Evolutionary conservation across 805 yeast species (phyloP), one percentile per base, ranked within the genome.

Genomic region (Blastobotrys peoriensis): DNA sequence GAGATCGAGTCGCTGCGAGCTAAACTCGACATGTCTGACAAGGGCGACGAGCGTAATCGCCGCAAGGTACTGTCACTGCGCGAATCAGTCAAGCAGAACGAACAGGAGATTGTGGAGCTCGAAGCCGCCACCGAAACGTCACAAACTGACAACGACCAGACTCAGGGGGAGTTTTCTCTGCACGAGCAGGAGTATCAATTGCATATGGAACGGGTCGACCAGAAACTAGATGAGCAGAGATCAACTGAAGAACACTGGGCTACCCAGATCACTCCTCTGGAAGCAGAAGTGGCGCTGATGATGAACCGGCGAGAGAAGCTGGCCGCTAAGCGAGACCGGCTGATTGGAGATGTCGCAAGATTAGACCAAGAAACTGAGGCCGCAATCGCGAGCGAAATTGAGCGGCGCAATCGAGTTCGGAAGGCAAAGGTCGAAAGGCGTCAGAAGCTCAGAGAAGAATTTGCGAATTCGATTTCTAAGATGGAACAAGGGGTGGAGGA

Each of bases 1-100:
- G 88, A 82, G 46, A 78, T 79, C 49, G 85, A 78, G 33, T 61
- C 63, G 36, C 62, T 77, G 38, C 76, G 71, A 52, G 64, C 63
- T 10, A 73, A 76, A 52, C 67, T 75, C 5, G 61, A 65, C 23
- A 69, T 70, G 36, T 71, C 73, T 43, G 76, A 73, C 41, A 68
- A 70, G 20, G 75, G 73, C 48, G 87, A 81, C 55, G 79, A 74
- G 46, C 73, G 82, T 48, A 75, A 67, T 35, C 67, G 74, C 41
- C 68, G 75, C 35, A 75, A 75, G 51, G 70, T 76, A 6, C 73
- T 72, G 36, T 71, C 76, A 34, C 59, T 79, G 48, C 70, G 77
- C 35, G 73, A 68, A 36, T 65, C 67, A 19, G 74, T 67, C 53
- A 66, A 67, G 15, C 67, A 62, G 50, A 59, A 47, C 30, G 66